Percentiles rank a stretch among this genome's conserved stretches.
Evolutionary conservation across 805 yeast genomes (phyloP).

Genomic region (Starmerella khaoyaiensis): DNA sequence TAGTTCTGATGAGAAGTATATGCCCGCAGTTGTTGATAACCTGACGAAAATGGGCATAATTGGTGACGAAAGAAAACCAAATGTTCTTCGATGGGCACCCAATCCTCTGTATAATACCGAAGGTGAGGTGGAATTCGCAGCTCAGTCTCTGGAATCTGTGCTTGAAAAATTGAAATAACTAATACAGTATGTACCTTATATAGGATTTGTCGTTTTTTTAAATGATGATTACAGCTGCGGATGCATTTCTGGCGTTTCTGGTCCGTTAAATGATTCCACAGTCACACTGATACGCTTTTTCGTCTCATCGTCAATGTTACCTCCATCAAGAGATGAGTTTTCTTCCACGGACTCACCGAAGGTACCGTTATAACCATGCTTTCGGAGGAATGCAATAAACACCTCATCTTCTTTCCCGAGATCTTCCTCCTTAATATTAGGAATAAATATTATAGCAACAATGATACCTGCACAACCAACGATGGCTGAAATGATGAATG

Average conservation of each 20-base stretch:
- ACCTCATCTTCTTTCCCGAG: slow-evolving; percentile 48
- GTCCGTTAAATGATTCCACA: no score
- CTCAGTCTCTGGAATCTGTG: slow-evolving; percentile 32
- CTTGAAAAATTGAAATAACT: slow-evolving; percentile 4
- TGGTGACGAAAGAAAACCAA: slow-evolving; percentile 81
- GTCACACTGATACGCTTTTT: no score
- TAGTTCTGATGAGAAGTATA: slow-evolving; percentile 23
- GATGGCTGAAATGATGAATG: slow-evolving; percentile 66
- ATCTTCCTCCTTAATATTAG: slow-evolving; percentile 60
- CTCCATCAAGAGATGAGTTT: no score
- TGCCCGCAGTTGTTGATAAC: slow-evolving; percentile 45
- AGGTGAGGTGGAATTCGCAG: slow-evolving; percentile 43
- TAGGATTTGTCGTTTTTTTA: no score
- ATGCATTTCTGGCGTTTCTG: no score
- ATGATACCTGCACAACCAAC: slow-evolving; percentile 55
- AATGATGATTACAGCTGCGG: no score
- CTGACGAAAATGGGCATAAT: slow-evolving; percentile 49
- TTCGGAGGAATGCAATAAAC: slow-evolving; percentile 46
- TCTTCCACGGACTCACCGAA: no score
- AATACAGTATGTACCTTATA: no score
- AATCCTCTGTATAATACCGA: slow-evolving; percentile 71
- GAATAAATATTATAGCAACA: slow-evolving; percentile 48
- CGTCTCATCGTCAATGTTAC: no score
- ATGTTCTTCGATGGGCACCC: slow-evolving; percentile 84
- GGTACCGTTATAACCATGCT: slow-evolving; percentile 44